Percentiles rank a stretch among this genome's conserved stretches.
Conservation (phyloP, 2,329 filamentous ascomycete genomes). For the Phoma sp. region DNA sequence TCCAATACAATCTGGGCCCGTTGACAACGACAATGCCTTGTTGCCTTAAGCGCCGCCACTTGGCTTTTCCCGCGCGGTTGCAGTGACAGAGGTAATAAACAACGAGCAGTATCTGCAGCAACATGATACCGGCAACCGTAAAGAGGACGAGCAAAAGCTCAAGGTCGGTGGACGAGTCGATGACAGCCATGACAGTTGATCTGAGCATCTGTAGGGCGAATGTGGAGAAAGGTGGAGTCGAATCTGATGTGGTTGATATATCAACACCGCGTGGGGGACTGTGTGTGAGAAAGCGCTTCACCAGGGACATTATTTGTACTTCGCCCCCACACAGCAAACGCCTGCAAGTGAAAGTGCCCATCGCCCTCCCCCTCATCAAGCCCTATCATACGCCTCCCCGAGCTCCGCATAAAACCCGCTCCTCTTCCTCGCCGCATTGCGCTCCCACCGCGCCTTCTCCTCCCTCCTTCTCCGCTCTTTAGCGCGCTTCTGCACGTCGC, state of each 20-base stretch:
- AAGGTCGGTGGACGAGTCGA: not conserved
- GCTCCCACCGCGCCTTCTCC: slow-evolving; percentile 15
- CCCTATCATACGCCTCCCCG: slow-evolving; percentile 9
- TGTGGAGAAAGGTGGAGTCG: no score
- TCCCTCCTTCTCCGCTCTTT: slow-evolving; percentile 16
- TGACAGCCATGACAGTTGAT: not conserved
- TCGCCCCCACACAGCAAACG: no score
- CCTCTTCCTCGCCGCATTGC: slow-evolving; percentile 13
- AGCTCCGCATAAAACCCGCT: slow-evolving; percentile 18
- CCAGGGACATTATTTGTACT: no score
- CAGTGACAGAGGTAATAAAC: slow-evolving; percentile 3
- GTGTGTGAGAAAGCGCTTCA: no score
- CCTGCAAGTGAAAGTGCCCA: no score
- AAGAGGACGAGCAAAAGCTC: not conserved
- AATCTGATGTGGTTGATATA: no score
- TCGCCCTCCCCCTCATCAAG: not conserved
- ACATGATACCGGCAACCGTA: not conserved
- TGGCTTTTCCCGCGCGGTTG: slow-evolving; percentile 18
- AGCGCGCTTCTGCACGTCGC: slow-evolving; percentile 14
- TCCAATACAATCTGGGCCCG: slow-evolving; percentile 21
- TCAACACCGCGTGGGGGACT: no score
- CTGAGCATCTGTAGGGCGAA: no score
- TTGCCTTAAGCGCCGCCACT: slow-evolving; percentile 17
- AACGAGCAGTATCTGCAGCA: not conserved
- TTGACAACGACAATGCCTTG: slow-evolving; percentile 23